phyloP scores from a whole-genome alignment of 192 early-diverging fungal genomes.

The Dissophora globulifera region DNA sequence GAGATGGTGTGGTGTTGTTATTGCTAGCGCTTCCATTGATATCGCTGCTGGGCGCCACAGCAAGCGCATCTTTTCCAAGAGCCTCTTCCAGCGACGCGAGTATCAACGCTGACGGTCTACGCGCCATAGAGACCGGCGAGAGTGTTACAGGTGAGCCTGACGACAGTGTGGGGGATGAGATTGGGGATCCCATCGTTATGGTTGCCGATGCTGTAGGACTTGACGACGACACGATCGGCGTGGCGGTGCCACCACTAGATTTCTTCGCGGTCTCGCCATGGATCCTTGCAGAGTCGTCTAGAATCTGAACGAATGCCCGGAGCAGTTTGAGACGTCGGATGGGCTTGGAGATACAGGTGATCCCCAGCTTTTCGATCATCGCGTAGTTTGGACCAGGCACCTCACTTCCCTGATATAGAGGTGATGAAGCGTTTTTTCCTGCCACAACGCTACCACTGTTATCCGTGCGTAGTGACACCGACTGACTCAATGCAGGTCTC shows the following conservation, averaged over 20 bases:
- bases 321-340: conserved; percentile 57
- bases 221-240: not conserved
- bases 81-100: conserved; percentile 14
- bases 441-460: not conserved
- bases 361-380: conserved; percentile 36
- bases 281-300: conserved; percentile 41
- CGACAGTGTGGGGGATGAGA: conserved; percentile 9
- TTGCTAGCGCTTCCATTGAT: not conserved
- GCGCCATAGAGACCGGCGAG: conserved; percentile 9
- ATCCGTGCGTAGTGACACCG: conserved; percentile 24
- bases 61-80: conserved; percentile 1
- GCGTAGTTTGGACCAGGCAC: conserved; percentile 34
- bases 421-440: not conserved
- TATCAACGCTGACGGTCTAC: conserved; percentile 17
- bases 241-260: conserved; percentile 1
- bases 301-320: conserved; percentile 53
- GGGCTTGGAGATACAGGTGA: conserved; percentile 55
- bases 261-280: conserved; percentile 28
- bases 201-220: conserved; percentile 17
- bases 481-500: conserved; percentile 28
- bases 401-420: not conserved
- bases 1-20: too few species aligned
- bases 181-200: conserved; percentile 8
- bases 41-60: not conserved
- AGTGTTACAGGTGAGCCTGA: conserved; percentile 2